Conservation (phyloP, 805 yeast species). For the Kurtzmaniella cleridarum region DNA sequence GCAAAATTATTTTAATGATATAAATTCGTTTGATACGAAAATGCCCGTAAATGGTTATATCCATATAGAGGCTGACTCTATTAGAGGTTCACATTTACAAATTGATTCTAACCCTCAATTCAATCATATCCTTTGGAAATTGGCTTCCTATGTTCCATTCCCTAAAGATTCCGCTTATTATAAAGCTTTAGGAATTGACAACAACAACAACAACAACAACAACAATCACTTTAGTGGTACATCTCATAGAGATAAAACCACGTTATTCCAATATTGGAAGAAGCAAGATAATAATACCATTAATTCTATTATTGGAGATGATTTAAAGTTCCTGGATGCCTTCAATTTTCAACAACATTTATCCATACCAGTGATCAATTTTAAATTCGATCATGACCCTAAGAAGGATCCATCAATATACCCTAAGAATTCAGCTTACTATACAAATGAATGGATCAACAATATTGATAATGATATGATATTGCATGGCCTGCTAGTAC, state of each 20-base stretch:
- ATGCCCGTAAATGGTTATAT: slow-evolving; percentile 29
- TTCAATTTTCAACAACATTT: slow-evolving; percentile 27
- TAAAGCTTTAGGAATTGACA: slow-evolving; percentile 11
- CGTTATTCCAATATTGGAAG: slow-evolving; percentile 31
- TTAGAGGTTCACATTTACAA: slow-evolving; percentile 30
- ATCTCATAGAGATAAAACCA: slow-evolving; percentile 9
- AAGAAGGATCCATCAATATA: slow-evolving; percentile 22
- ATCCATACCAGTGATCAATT: slow-evolving; percentile 25
- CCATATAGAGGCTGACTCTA: slow-evolving; percentile 34
- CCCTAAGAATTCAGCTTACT: slow-evolving; percentile 31
- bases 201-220: slow-evolving; percentile 1
- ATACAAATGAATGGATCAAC: slow-evolving; percentile 27
- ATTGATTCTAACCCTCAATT: slow-evolving; percentile 34
- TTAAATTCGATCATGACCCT: slow-evolving; percentile 27
- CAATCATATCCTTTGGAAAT: slow-evolving; percentile 22
- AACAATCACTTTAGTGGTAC: slow-evolving; percentile 4
- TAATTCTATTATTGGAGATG: slow-evolving; percentile 26
- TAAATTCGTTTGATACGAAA: slow-evolving; percentile 13
- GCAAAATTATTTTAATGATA: slow-evolving; percentile 16
- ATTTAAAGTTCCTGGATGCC: slow-evolving; percentile 18
- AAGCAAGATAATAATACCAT: slow-evolving; percentile 27
- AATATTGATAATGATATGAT: slow-evolving; percentile 20
- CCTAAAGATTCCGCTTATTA: slow-evolving; percentile 19
- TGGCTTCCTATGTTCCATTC: slow-evolving; percentile 27
- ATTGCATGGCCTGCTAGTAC: slow-evolving; percentile 31